Percentiles rank a stretch among this genome's conserved stretches.
Evolutionary conservation across 108 stramenopile species (phyloP).

Genomic region (Stephanodiscus triporus): DNA sequence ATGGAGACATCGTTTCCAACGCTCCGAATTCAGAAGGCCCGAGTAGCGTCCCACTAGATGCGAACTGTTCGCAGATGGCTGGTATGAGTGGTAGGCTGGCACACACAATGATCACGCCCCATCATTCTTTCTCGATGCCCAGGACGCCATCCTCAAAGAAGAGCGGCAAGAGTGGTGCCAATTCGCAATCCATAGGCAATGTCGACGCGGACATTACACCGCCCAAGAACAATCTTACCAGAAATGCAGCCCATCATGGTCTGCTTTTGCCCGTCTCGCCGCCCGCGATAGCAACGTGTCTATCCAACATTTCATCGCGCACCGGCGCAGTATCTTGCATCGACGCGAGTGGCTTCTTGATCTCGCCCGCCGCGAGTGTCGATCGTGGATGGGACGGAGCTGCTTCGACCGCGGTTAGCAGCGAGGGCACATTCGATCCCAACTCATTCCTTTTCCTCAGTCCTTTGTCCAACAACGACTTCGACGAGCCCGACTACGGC

Average conservation of each 20-base stretch:
- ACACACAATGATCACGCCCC: no score
- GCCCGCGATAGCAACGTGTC: background rate
- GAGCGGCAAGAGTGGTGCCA: no score
- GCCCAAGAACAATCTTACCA: background rate
- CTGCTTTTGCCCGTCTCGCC: background rate
- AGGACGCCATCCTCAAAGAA: no score
- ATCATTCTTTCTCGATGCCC: no score
- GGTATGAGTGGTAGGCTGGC: no score
- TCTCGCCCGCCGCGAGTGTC: background rate
- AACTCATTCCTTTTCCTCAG: slow-evolving; percentile 8
- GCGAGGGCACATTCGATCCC: slow-evolving; percentile 12
- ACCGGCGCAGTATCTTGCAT: background rate
- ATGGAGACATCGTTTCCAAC: background rate
- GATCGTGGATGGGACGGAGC: slow-evolving; percentile 5
- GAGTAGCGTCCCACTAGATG: background rate
- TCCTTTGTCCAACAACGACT: slow-evolving; percentile 4
- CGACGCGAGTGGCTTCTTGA: background rate
- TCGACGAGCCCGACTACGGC: slow-evolving; percentile 14
- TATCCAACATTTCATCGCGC: background rate
- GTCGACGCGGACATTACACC: background rate
- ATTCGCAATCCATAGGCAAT: no score
- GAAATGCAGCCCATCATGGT: background rate
- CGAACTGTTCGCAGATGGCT: no score
- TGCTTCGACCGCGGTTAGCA: background rate
- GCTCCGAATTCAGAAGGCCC: slow-evolving; percentile 1